These are phyloP conservation scores for Ophiostoma montium DNA, from an alignment of 2,329 filamentous ascomycete genomes.

Conservation along the genomic window DNA sequence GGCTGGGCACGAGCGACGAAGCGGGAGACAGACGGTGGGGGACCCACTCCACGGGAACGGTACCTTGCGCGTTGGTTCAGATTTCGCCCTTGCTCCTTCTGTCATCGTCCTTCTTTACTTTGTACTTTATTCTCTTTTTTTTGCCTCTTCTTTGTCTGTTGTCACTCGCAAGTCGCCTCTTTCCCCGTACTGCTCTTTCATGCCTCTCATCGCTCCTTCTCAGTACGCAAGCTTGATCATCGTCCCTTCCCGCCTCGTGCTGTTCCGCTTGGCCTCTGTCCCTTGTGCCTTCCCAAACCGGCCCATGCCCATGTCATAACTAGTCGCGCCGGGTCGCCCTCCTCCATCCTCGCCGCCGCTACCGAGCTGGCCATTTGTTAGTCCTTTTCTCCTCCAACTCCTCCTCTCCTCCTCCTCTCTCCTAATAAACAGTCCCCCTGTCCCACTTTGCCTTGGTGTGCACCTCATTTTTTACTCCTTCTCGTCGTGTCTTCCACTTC, in stretches of 20 bases:
- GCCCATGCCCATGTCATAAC: not conserved
- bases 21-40: slow-evolving; percentile 12
- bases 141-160: too few species aligned
- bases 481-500: slow-evolving; percentile 7
- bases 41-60: slow-evolving; percentile 16
- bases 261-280: slow-evolving; percentile 1
- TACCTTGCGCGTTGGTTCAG: slow-evolving; percentile 14
- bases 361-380: not conserved
- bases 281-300: slow-evolving; percentile 2
- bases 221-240: not conserved
- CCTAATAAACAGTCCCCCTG: slow-evolving; percentile 11
- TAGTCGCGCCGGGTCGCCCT: slow-evolving; percentile 9
- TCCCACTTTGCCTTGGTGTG: slow-evolving; percentile 10
- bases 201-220: not conserved
- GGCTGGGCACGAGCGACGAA: slow-evolving; percentile 4
- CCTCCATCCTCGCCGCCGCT: slow-evolving; percentile 9
- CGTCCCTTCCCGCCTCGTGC: not conserved
- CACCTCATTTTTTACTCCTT: not conserved
- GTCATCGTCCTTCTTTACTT: not conserved
- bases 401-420: slow-evolving; percentile 5
- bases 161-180: too few species aligned
- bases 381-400: not conserved
- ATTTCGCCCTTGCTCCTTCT: not conserved
- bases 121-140: too few species aligned
- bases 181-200: too few species aligned